phyloP scores from a whole-genome alignment of 805 yeast species.

The Candida xyloterini region DNA sequence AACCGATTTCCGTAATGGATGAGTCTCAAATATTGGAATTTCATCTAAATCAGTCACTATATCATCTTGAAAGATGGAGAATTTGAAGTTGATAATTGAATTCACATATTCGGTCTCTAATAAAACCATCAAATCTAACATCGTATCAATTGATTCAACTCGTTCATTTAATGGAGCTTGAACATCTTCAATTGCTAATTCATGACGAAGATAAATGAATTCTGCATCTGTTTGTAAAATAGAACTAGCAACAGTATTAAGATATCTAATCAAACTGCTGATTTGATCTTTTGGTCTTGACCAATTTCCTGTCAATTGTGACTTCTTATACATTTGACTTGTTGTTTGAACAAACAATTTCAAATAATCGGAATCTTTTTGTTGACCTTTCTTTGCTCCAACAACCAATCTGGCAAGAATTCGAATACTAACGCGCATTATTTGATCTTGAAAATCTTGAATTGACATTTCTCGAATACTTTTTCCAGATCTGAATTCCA shows the following conservation, averaged over 20 bases:
- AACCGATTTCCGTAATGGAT: conserved; percentile 11
- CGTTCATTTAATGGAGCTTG: conserved; percentile 25
- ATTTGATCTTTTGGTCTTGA: conserved; percentile 16
- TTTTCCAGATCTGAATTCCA: conserved; percentile 24
- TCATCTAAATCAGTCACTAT: conserved; percentile 16
- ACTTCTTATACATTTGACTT: conserved; percentile 18
- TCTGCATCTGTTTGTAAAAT: conserved; percentile 19
- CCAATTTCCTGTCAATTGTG: conserved; percentile 3
- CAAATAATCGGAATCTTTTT: conserved; percentile 1
- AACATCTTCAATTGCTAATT: conserved; percentile 19
- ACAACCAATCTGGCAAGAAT: conserved; percentile 22
- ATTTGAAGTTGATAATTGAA: conserved; percentile 14
- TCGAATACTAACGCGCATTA: conserved; percentile 20
- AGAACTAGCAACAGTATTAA: conserved; percentile 24
- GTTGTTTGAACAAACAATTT: conserved; percentile 15
- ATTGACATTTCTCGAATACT: conserved; percentile 15
- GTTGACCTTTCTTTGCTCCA: conserved; percentile 10
- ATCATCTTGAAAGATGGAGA: conserved; percentile 17
- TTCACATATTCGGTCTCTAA: conserved; percentile 23
- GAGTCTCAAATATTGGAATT: conserved; percentile 8
- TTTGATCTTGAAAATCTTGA: conserved; percentile 18
- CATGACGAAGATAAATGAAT: conserved; percentile 17
- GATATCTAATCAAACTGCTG: conserved; percentile 21
- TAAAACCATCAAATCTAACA: conserved; percentile 21
- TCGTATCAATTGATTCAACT: conserved; percentile 22